Evolutionary conservation across 2,329 filamentous ascomycete species (phyloP).

Genomic region (Fusarium virguliforme): DNA sequence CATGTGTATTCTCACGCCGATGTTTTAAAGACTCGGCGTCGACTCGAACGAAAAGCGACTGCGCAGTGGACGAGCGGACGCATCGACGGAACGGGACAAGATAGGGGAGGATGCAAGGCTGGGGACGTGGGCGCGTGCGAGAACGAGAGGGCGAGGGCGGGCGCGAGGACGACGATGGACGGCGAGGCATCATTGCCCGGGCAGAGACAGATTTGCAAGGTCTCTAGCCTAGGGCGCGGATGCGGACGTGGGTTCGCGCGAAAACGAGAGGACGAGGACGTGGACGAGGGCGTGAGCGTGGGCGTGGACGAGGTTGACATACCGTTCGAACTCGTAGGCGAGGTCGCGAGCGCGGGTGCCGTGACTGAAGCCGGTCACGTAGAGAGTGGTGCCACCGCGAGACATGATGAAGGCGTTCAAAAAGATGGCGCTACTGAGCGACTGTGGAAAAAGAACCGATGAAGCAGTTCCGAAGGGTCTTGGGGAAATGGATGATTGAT

Average conservation of each 20-base stretch:
- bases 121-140: conserved; percentile 50
- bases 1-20: conserved; percentile 49
- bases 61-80: conserved; percentile 51
- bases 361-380: conserved; percentile 99
- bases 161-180: conserved; percentile 51
- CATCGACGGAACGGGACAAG: conserved; percentile 49
- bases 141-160: conserved; percentile 51
- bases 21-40: conserved; percentile 45
- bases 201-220: conserved; percentile 47
- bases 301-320: conserved; percentile 76
- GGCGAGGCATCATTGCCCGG: conserved; percentile 49
- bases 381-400: conserved; percentile 93
- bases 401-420: conserved; percentile 75
- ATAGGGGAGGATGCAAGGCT: conserved; percentile 45
- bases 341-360: conserved; percentile 98
- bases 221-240: conserved; percentile 45
- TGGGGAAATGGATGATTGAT: conserved; percentile 42
- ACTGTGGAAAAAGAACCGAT: conserved; percentile 44
- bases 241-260: conserved; percentile 49
- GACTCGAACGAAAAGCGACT: conserved; percentile 50
- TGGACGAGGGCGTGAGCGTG: conserved; percentile 59
- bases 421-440: conserved; percentile 21
- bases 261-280: conserved; percentile 56
- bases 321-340: conserved; percentile 99
- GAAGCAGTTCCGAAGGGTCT: conserved; percentile 47